phyloP scores from a whole-genome alignment of 2,329 filamentous ascomycete species.

The Cercospora citrullina region DNA sequence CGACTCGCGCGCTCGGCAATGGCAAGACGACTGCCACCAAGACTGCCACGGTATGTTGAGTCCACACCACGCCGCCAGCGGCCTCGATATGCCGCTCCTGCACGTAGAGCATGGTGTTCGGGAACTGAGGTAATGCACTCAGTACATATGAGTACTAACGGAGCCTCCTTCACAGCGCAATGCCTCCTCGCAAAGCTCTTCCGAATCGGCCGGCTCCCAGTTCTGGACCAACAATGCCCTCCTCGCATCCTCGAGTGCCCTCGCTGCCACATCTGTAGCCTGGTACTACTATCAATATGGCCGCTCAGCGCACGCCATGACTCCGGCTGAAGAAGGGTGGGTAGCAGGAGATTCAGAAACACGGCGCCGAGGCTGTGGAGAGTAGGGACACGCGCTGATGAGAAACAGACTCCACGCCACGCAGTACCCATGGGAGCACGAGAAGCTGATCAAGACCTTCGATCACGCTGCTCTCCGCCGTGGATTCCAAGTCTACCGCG shows the following conservation, averaged over 20 bases:
- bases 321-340: constrained; percentile 97
- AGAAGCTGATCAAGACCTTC: constrained; percentile 90
- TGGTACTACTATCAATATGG: constrained; percentile 99
- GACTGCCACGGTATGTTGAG: constrained; percentile 48
- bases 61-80: constrained; percentile 9
- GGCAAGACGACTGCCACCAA: constrained; percentile 61
- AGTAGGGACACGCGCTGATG: constrained; percentile 1
- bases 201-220: constrained; percentile 67
- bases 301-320: constrained; percentile 81
- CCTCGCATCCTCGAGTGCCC: constrained; percentile 79
- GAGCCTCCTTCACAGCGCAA: constrained; percentile 48
- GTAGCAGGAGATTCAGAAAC: constrained; percentile 38
- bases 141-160: constrained; percentile 24
- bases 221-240: constrained; percentile 81
- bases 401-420: constrained; percentile 78
- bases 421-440: constrained; percentile 92
- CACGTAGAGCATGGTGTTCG: neutral
- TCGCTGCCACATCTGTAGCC: constrained; percentile 84
- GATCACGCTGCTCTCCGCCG: constrained; percentile 97
- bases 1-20: constrained; percentile 82
- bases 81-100: neutral
- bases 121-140: neutral
- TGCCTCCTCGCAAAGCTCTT: constrained; percentile 69
- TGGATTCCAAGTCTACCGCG: constrained; percentile 98
- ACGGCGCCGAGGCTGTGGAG: constrained; percentile 6